A percentile compares a stretch with the other conserved stretches of the same genome.
phyloP scores from a whole-genome alignment of 441 rosid species.

The Pelargonium cotyledonis region DNA sequence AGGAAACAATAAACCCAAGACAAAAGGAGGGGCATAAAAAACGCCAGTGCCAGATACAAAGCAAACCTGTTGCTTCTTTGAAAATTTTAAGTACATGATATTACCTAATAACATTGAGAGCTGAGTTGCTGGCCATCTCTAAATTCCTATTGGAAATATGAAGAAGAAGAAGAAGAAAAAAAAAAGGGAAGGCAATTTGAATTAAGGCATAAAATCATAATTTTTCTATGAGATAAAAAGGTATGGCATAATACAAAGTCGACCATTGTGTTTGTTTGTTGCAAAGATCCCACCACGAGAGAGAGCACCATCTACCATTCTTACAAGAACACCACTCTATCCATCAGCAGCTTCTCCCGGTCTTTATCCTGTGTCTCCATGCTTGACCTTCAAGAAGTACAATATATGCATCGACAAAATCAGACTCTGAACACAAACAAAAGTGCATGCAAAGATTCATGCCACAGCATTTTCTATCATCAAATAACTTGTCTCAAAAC shows the following conservation, averaged over 20 bases:
- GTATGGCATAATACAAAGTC: slow-evolving; percentile 37
- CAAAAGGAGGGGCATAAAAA: slow-evolving; percentile 8
- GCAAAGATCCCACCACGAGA: slow-evolving; percentile 26
- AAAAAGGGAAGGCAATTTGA: slow-evolving; percentile 13
- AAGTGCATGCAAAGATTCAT: neutral
- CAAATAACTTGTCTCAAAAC: too few relatives aligned
- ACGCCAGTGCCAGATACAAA: too few relatives aligned
- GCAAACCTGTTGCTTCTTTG: slow-evolving; percentile 28
- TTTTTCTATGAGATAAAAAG: slow-evolving; percentile 40
- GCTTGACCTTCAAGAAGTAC: slow-evolving; percentile 23
- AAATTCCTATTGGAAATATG: slow-evolving; percentile 19
- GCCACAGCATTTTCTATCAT: neutral
- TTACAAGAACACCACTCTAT: slow-evolving; percentile 28
- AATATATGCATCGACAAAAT: neutral
- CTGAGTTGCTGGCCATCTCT: slow-evolving; percentile 27
- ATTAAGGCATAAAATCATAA: slow-evolving; percentile 26
- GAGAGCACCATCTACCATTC: slow-evolving; percentile 32
- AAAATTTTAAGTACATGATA: slow-evolving; percentile 23
- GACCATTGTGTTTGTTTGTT: slow-evolving; percentile 19
- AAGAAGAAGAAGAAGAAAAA: neutral
- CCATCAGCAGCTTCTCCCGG: slow-evolving; percentile 19
- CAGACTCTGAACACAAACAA: neutral
- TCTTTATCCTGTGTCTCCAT: slow-evolving; percentile 22
- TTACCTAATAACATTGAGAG: slow-evolving; percentile 19
- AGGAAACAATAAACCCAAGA: slow-evolving; percentile 24